Evolutionary conservation across 176 grass and related monocot genomes (phyloP), one percentile per base, ranked within the genome.

Genomic region (Aegilops sharonensis): DNA sequence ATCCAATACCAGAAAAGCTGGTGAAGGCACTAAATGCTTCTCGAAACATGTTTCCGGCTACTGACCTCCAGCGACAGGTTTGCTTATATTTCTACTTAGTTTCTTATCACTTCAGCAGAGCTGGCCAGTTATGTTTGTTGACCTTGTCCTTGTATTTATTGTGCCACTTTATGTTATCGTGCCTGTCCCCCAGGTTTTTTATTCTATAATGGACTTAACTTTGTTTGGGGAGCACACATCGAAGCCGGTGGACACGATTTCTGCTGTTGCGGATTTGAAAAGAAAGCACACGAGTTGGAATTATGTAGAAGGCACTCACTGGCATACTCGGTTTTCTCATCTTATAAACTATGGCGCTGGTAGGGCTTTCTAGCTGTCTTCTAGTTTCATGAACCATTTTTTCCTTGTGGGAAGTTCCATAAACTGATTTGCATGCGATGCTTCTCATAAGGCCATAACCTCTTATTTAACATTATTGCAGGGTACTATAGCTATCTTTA

Each of bases 401-500:
- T 31, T 20, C 5, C 50, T 2, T 9, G 24, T 8, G 47, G 24
- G 24, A 75, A 57, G 20, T 75, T 78, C 18, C 18, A 35, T 65
- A 32, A 66, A 87, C 15, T 68, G n/a, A 42, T 54, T 66, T 72
- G 14, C 64, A 35, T 45, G 70, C 17, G 2, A 73, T 25, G 32
- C 3, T 59, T 45, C 20, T 37, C 40, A 40, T 72, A 52, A n/a
- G 8, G 25, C 12, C 61, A 60, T 67, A 29, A 84, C n/a, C 2
- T 60, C 30, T 83, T 31, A 35, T 74, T 61, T 75, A 9, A 54
- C 11, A 27, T 50, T 24, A 48, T 83, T 89, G 31, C 88, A 94
- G 96, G 96, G 36, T 98, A 98, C 78, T 98, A 98, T 80, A 98
- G 78, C 65, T 98, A 98, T 81, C 85, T 95, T n/a, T 95, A 98